These are phyloP conservation scores for Lentinus polychrous DNA, from an alignment of 1,284 basidiomycete species.

Conservation along the genomic window DNA sequence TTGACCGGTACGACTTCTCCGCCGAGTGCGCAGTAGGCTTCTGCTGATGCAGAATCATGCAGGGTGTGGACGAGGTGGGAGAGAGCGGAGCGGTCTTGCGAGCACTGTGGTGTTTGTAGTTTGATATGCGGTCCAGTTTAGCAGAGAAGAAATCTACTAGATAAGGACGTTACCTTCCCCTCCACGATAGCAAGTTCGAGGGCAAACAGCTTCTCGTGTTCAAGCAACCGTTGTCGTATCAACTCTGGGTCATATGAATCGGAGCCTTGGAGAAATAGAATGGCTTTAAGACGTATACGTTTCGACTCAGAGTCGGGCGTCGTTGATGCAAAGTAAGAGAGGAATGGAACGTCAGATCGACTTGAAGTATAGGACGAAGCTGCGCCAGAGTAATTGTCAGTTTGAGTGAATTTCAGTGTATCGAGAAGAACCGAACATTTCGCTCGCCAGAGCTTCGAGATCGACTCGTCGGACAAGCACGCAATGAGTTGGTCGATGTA, in stretches of 20 bases:
- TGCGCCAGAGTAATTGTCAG: conserved; percentile 21
- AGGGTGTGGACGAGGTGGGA: conserved; percentile 63
- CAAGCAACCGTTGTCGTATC: conserved; percentile 41
- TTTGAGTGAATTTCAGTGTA: conserved; percentile 8
- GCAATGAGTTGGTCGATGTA: conserved; percentile 51
- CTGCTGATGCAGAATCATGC: conserved; percentile 69
- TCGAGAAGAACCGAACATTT: conserved; percentile 43
- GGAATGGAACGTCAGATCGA: conserved; percentile 51
- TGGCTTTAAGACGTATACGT: conserved; percentile 63
- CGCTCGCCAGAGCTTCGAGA: conserved; percentile 62
- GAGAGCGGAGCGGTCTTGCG: conserved; percentile 61
- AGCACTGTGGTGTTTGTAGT: conserved; percentile 36
- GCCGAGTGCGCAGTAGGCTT: conserved; percentile 74
- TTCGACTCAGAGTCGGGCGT: conserved; percentile 74
- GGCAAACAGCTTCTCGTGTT: conserved; percentile 46
- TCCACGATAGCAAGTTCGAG: conserved; percentile 77
- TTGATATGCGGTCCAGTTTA: background rate
- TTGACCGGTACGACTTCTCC: conserved; percentile 65
- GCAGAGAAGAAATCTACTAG: no score
- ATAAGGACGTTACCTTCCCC: conserved; percentile 55
- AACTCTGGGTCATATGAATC: conserved; percentile 52
- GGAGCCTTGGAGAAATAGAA: conserved; percentile 75
- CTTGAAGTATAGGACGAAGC: conserved; percentile 44
- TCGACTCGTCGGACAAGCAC: conserved; percentile 39
- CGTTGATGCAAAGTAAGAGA: conserved; percentile 58